Evolutionary conservation across 306 rosid genomes (phyloP), one percentile per base, ranked within the genome.

Genomic region (Coriaria nepalensis): DNA sequence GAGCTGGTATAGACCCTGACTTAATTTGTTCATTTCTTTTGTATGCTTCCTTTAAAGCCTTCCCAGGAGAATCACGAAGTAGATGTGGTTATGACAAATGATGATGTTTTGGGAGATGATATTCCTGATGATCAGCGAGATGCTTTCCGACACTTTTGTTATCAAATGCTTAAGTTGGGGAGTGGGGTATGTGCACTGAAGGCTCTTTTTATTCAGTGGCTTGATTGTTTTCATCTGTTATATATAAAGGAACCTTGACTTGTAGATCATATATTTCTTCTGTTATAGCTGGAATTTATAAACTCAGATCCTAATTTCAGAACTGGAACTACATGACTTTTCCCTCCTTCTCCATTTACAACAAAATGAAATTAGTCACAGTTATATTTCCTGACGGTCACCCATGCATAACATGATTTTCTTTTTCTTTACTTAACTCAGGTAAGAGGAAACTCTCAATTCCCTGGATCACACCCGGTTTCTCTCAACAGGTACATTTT

Each of bases 381-480:
- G 29, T 20, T 20, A 20, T 20, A 20, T 47, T 37, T 43, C 64
- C 35, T n/a, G 39, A 49, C n/a, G 52, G 47, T 61, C 63, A 47
- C 46, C 13, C 56, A 61, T 44, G 13, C 37, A 36, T 57, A 13
- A 49, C 29, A 43, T 49, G n/a, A 40, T 40, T 47, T 33, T 35
- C 12, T 50, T 36, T 61, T 11, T 12, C 57, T 67, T 69, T 67
- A 37, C 70, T 37, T 29, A 47, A 57, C 76, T 66, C 83, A 88
- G 96, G 68, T 63, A 52, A 78, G 93, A 74, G 94, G 85, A 64
- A 75, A 66, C 56, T 42, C 82, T 46, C 93, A 76, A 57, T 88
- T 88, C 58, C 96, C 96, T 6, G 96, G 96, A 40, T 88, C 96
- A 7, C 95, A 88, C 54, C 96, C 96, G 56, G 95, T 83, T 56